Evolutionary conservation across 768 basidiomycete genomes (phyloP), one percentile per base, ranked within the genome.

Genomic region (Suillus placidus): DNA sequence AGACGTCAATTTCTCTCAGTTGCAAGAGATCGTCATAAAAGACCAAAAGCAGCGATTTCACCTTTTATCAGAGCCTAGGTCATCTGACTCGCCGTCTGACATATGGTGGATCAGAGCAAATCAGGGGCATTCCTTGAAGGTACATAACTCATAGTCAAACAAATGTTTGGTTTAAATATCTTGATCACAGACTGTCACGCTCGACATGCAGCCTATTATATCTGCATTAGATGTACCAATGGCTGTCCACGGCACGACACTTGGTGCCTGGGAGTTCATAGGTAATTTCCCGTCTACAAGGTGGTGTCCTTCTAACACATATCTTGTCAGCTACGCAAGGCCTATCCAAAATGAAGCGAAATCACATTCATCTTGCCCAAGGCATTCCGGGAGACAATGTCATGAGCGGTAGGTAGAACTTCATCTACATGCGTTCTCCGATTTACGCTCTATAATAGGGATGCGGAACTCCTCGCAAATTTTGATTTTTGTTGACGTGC

Each of bases 341-440:
- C 0, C 76, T 97, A 20, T 94, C 90, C 0, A 88, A 83, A 67
- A 97, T 96, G 95, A 83, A 78, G 14, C 83, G 97, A 32, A 97
- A 95, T 72, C 95, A 98, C 72, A 91, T 99, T 45, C 97, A 99
- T 76, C 82, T 97, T 16, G 95, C 96, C 0, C 91, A 95, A 74
- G 89, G 91, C 42, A 78, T 92, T 4, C 80, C 83, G 3, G 87
- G 87, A 1, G 78, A 87, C 2, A 84, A 85, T 6, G 88, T 93
- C 57, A 85, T 90, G 61, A 95, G 93, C 68, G 94, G 95, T 93
- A 64, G 32, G 87, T 76, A 30, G 14, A n/a, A 6, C 23, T 45
- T n/a, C 20, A 45, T 47, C 37, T 66, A 52, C 60, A 57, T 38
- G 18, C 40, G n/a, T 40, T 49, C 34, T 34, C 23, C 9, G 49